These are phyloP conservation scores for Citropsis articulata DNA, from an alignment of 345 rosid species.

Conservation along the genomic window DNA sequence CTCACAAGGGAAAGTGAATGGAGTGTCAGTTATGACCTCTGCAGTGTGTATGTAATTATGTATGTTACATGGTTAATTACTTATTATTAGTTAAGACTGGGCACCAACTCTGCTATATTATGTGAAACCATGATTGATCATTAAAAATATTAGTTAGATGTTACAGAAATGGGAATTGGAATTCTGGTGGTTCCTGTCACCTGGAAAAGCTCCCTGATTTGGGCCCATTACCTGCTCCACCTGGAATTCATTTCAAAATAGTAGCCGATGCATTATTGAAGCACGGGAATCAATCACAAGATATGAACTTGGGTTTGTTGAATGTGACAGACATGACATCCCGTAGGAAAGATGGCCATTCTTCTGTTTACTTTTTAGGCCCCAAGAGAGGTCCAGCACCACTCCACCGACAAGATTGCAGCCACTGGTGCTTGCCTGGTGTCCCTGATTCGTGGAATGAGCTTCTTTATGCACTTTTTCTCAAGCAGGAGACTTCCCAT, in stretches of 20 bases:
- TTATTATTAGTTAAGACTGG: not conserved
- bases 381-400: slow-evolving; percentile 44
- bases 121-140: not conserved
- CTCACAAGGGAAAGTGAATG: not conserved
- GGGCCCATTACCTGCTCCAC: slow-evolving; percentile 32
- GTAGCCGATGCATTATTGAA: slow-evolving; percentile 35
- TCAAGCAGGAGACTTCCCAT: slow-evolving; percentile 28
- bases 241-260: slow-evolving; percentile 31
- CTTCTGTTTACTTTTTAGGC: slow-evolving; percentile 59
- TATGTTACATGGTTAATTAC: not conserved
- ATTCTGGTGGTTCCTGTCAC: slow-evolving; percentile 54
- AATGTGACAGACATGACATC: slow-evolving; percentile 63
- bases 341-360: slow-evolving; percentile 72
- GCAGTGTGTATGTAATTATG: not conserved
- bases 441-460: slow-evolving; percentile 81
- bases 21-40: not conserved
- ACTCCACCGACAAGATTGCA: slow-evolving; percentile 73
- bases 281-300: slow-evolving; percentile 26
- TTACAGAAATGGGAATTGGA: slow-evolving; percentile 68
- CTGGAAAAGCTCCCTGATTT: slow-evolving; percentile 69
- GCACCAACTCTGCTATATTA: not conserved
- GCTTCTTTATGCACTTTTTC: slow-evolving; percentile 49
- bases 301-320: slow-evolving; percentile 38
- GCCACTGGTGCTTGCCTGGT: slow-evolving; percentile 92
- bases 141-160: not conserved